A percentile compares a stretch with the other conserved stretches of the same genome.
These are phyloP conservation scores for Basipetospora chlamydospora DNA, from an alignment of 2,329 filamentous ascomycete genomes.

Conservation along the genomic window DNA sequence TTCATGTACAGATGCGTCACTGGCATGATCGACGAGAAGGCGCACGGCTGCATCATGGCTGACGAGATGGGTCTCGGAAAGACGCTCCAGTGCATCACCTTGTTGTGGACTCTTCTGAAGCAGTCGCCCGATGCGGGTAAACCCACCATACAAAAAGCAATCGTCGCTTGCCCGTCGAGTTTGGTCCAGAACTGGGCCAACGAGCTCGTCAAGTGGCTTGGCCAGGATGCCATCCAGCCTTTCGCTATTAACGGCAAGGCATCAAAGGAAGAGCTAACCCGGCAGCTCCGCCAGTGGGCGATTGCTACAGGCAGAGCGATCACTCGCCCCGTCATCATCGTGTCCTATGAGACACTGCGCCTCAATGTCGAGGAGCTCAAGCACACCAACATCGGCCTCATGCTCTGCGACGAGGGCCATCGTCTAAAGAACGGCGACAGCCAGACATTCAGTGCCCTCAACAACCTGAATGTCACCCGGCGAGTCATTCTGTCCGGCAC, in stretches of 20 bases:
- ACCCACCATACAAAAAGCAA: conserved; percentile 84
- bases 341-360: conserved; percentile 91
- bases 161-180: conserved; percentile 93
- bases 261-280: conserved; percentile 79
- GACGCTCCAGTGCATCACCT: conserved; percentile 88
- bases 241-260: conserved; percentile 97
- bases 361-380: conserved; percentile 83
- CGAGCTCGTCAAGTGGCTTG: conserved; percentile 91
- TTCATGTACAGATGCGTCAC: conserved; percentile 94
- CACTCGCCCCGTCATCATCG: conserved; percentile 85
- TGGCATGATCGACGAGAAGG: conserved; percentile 85
- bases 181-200: conserved; percentile 97
- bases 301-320: conserved; percentile 81
- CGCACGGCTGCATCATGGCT: conserved; percentile 97
- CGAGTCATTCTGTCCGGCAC: conserved; percentile 93
- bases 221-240: conserved; percentile 74
- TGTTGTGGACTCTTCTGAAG: conserved; percentile 94
- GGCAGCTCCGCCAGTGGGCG: conserved; percentile 88
- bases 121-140: conserved; percentile 94
- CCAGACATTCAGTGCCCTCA: conserved; percentile 84
- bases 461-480: conserved; percentile 75
- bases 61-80: conserved; percentile 98
- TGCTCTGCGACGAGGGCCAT: conserved; percentile 94
- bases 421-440: conserved; percentile 93
- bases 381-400: conserved; percentile 76